These are phyloP conservation scores for Peronospora farinosa DNA, from an alignment of 352 stramenopile genomes.

Conservation along the genomic window DNA sequence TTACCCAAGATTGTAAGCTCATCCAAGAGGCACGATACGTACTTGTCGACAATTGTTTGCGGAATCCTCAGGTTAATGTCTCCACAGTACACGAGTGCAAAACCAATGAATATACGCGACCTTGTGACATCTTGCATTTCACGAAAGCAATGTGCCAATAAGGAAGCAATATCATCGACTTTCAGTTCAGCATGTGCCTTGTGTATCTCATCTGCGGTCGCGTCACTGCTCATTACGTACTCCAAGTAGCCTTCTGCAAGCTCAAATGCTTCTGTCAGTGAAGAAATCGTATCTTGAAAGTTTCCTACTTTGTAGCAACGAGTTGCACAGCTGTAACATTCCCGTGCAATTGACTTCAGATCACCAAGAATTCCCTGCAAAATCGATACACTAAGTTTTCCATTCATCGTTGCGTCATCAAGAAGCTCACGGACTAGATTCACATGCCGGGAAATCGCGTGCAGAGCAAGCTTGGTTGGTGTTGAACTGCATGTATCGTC, in stretches of 20 bases:
- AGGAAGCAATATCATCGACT: constrained; percentile 46
- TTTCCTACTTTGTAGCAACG: constrained; percentile 46
- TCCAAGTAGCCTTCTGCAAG: constrained; percentile 54
- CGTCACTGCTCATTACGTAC: constrained; percentile 50
- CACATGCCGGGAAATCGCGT: constrained; percentile 25
- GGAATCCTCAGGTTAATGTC: constrained; percentile 24
- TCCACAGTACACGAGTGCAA: constrained; percentile 50
- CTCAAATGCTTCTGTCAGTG: constrained; percentile 41
- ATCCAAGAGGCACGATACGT: constrained; percentile 39
- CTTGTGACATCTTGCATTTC: constrained; percentile 27
- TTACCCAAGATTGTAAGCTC: constrained; percentile 20
- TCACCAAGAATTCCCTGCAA: constrained; percentile 41
- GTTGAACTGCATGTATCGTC: constrained; percentile 1
- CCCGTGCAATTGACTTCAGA: constrained; percentile 52
- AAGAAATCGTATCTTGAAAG: constrained; percentile 33
- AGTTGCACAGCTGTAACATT: constrained; percentile 52
- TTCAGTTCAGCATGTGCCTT: constrained; percentile 46
- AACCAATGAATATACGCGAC: constrained; percentile 36
- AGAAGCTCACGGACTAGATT: constrained; percentile 30
- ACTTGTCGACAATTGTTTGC: constrained; percentile 40
- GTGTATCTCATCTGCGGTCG: constrained; percentile 26
- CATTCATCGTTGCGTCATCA: constrained; percentile 33
- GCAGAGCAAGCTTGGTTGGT: constrained; percentile 4
- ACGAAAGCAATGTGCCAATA: constrained; percentile 52
- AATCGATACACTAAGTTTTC: constrained; percentile 20